Percentiles rank a stretch among this genome's conserved stretches.
phyloP scores from a whole-genome alignment of 495 filamentous ascomycete species.

The Hyphodiscus hymeniophilus region DNA sequence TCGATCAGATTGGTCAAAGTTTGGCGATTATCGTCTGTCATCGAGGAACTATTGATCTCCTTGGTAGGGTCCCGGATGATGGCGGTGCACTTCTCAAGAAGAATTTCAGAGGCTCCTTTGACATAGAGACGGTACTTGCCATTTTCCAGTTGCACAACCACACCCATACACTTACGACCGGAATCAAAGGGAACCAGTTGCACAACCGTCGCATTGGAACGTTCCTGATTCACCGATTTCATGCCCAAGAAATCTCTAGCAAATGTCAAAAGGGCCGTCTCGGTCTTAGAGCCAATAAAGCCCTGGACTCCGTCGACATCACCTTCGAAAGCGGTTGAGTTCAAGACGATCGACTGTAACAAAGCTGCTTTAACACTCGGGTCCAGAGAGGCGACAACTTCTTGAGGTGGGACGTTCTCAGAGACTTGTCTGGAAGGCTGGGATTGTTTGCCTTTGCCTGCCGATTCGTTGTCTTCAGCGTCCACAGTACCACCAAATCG shows the following conservation, averaged over 20 bases:
- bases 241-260: constrained; percentile 72
- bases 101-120: constrained; percentile 86
- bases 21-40: constrained; percentile 51
- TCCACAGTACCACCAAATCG: constrained; percentile 45
- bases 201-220: constrained; percentile 58
- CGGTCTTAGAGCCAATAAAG: constrained; percentile 86
- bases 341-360: constrained; percentile 68
- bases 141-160: constrained; percentile 57
- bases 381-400: constrained; percentile 52
- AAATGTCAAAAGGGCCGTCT: constrained; percentile 72
- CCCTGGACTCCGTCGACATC: constrained; percentile 61
- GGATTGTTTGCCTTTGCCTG: constrained; percentile 23
- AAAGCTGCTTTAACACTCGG: constrained; percentile 53
- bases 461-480: constrained; percentile 16
- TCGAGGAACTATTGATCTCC: constrained; percentile 41
- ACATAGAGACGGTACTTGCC: constrained; percentile 65
- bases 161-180: constrained; percentile 80
- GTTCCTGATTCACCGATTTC: constrained; percentile 57
- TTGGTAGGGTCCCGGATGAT: constrained; percentile 65
- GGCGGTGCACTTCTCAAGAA: constrained; percentile 62
- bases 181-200: constrained; percentile 86
- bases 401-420: constrained; percentile 33
- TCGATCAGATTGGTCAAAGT: constrained; percentile 59
- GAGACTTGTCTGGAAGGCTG: constrained; percentile 24
- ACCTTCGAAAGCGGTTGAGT: constrained; percentile 85